These are phyloP conservation scores for Leptomonas pyrrhocoris DNA, from an alignment of 208 protist genomes.

Conservation along the genomic window DNA sequence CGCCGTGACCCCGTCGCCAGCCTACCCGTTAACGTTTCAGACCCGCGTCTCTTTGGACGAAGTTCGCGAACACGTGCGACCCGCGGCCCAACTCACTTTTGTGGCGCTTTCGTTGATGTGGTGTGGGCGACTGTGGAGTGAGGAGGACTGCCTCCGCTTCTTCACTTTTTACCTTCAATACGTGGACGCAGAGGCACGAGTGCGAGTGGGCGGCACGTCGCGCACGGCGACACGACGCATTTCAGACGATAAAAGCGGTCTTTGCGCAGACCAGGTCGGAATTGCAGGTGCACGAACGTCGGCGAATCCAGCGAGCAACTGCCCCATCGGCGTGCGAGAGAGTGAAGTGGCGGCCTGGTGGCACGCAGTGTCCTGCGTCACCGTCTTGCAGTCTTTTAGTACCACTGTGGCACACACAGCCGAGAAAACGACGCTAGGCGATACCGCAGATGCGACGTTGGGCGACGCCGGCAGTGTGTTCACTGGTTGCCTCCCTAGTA, in stretches of 20 bases:
- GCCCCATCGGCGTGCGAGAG: neutral
- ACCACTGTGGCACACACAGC: neutral
- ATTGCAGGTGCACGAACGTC: too few species aligned
- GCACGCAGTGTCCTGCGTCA: constrained; percentile 25
- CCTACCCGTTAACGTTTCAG: neutral
- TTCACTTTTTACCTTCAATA: constrained; percentile 13
- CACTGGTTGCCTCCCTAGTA: constrained; percentile 14
- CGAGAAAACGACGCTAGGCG: neutral
- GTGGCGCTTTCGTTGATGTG: constrained; percentile 24
- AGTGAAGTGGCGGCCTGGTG: constrained; percentile 23
- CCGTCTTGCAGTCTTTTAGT: constrained; percentile 16
- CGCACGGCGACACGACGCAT: neutral
- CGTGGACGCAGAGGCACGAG: neutral
- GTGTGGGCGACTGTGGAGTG: constrained; percentile 1
- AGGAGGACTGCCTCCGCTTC: constrained; percentile 11
- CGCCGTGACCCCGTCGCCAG: too few species aligned
- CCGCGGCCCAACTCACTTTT: constrained; percentile 21
- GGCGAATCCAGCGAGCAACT: neutral
- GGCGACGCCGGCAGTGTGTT: constrained; percentile 8
- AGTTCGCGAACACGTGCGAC: constrained; percentile 12
- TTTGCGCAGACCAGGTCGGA: too few species aligned
- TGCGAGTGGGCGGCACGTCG: neutral
- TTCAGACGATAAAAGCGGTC: neutral
- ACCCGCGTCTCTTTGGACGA: constrained; percentile 22
- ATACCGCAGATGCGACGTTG: neutral